Evolutionary conservation across 345 rosid genomes (phyloP).

Genomic region (Euphorbia pulcherrima): DNA sequence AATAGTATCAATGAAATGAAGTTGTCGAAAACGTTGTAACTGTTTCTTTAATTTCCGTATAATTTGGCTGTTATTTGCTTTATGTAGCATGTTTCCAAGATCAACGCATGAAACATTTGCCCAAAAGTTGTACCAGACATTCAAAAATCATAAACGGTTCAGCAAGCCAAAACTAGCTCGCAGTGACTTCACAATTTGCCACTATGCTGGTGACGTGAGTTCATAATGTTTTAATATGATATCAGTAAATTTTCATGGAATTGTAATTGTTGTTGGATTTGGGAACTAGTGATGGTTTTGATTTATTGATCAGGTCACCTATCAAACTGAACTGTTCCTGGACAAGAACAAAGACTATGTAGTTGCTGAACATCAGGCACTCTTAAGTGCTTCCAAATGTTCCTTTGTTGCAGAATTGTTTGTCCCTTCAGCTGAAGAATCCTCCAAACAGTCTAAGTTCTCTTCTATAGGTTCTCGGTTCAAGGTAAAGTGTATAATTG

Average conservation of each 20-base stretch:
- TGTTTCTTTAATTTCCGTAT: no score
- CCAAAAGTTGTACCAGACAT: slow-evolving; percentile 92
- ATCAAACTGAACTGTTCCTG: slow-evolving; percentile 85
- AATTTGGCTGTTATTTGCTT: no score
- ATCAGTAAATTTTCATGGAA: no score
- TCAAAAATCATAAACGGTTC: slow-evolving; percentile 85
- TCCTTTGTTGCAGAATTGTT: slow-evolving; percentile 77
- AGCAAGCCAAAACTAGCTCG: slow-evolving; percentile 93
- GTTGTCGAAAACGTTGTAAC: no score
- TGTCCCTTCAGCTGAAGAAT: slow-evolving; percentile 62
- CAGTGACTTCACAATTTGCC: slow-evolving; percentile 91
- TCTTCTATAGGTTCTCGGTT: slow-evolving; percentile 94
- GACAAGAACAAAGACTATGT: slow-evolving; percentile 99
- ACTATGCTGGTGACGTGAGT: slow-evolving; percentile 98
- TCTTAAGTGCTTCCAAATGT: slow-evolving; percentile 76
- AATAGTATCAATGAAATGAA: no score
- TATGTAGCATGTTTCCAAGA: slow-evolving; percentile 99
- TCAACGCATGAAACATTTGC: slow-evolving; percentile 98
- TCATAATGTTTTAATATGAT: neutral
- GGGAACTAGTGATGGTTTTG: no score
- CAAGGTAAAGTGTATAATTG: no score
- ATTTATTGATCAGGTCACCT: slow-evolving; percentile 96
- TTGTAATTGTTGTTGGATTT: no score
- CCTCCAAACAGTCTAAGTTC: slow-evolving; percentile 87
- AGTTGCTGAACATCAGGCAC: slow-evolving; percentile 94